A percentile compares a stretch with the other conserved stretches of the same genome.
Conservation (phyloP, 805 yeast genomes). For the Sugiyamaella valdiviana region DNA sequence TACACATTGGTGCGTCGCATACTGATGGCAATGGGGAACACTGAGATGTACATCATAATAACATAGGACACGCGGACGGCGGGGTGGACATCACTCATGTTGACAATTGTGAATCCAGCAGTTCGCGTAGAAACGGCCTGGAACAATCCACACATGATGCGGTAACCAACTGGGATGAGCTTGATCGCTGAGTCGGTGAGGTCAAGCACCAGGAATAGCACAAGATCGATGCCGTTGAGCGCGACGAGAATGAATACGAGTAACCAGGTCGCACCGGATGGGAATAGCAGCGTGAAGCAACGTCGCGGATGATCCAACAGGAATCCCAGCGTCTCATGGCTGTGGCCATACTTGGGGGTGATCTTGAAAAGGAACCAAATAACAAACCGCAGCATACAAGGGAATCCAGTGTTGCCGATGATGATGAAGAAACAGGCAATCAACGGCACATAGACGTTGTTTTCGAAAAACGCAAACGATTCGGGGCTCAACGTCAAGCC, state of each 20-base stretch:
- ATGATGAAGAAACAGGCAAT: slow-evolving; percentile 65
- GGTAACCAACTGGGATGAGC: slow-evolving; percentile 56
- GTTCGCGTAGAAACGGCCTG: slow-evolving; percentile 93
- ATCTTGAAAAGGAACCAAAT: slow-evolving; percentile 73
- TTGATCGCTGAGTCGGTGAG: slow-evolving; percentile 46
- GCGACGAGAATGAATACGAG: slow-evolving; percentile 64
- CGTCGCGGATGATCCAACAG: slow-evolving; percentile 93
- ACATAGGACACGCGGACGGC: slow-evolving; percentile 89
- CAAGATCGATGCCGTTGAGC: slow-evolving; percentile 69
- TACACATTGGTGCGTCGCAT: slow-evolving; percentile 95
- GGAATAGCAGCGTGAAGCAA: slow-evolving; percentile 88
- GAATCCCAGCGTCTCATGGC: slow-evolving; percentile 71
- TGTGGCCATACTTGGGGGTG: slow-evolving; percentile 46
- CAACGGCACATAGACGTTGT: slow-evolving; percentile 59
- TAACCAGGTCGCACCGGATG: slow-evolving; percentile 96
- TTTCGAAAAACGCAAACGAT: slow-evolving; percentile 64
- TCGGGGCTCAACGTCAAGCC: slow-evolving; percentile 79
- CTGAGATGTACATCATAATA: slow-evolving; percentile 98
- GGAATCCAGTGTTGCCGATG: slow-evolving; percentile 94
- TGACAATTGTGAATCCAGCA: slow-evolving; percentile 78
- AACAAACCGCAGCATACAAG: slow-evolving; percentile 69
- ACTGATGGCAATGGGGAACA: slow-evolving; percentile 90
- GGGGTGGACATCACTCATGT: slow-evolving; percentile 67
- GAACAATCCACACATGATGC: slow-evolving; percentile 75
- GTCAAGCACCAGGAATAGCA: slow-evolving; percentile 76